These are phyloP conservation scores for Salix dunnii DNA, from an alignment of 345 rosid genomes.

Conservation along the genomic window DNA sequence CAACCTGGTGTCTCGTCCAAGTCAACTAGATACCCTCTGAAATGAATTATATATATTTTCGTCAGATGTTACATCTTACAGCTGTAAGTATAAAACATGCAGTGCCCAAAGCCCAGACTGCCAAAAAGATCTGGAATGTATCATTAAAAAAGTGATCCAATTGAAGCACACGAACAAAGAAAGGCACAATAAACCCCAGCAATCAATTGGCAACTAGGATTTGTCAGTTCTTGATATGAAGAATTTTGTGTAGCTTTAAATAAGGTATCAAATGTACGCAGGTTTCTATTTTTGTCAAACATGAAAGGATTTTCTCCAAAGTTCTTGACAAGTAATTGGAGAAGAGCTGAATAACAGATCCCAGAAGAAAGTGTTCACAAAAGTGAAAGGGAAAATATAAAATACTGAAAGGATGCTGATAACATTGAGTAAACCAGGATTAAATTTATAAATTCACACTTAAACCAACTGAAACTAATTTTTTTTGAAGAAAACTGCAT, in stretches of 20 bases:
- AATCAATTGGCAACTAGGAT: background rate
- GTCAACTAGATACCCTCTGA: conserved; percentile 96
- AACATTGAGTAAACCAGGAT: background rate
- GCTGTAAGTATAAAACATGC: conserved; percentile 5
- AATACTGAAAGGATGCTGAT: background rate
- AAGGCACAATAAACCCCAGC: background rate
- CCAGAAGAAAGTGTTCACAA: background rate
- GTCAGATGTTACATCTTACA: conserved; percentile 15
- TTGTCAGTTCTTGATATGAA: background rate
- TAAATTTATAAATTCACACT: background rate
- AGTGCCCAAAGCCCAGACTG: background rate
- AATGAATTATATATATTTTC: conserved; percentile 32
- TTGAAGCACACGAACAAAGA: background rate
- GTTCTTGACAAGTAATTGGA: background rate
- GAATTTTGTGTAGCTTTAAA: conserved; percentile 1
- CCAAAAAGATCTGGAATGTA: background rate
- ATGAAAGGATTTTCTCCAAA: background rate
- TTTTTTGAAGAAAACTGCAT: background rate
- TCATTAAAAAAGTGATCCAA: background rate
- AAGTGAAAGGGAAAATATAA: background rate
- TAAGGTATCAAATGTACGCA: background rate
- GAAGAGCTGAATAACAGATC: background rate
- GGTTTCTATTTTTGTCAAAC: background rate
- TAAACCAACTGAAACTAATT: background rate
- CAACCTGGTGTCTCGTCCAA: no score